These are phyloP conservation scores for Esteya vermicola DNA, from an alignment of 2,329 filamentous ascomycete genomes.

Conservation along the genomic window DNA sequence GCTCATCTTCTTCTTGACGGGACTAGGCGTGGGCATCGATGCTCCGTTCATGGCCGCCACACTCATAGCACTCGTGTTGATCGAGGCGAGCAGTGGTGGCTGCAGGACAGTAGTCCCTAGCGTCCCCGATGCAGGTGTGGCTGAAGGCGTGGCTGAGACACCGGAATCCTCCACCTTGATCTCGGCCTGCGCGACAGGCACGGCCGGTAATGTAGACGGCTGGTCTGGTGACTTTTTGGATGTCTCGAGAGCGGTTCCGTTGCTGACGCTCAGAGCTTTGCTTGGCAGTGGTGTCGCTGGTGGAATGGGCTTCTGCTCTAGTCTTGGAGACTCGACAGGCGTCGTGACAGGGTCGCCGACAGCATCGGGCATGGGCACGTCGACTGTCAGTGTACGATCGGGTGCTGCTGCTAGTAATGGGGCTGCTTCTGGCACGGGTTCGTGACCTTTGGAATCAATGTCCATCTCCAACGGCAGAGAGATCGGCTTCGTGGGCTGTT, in stretches of 20 bases:
- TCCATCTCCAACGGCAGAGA: not conserved
- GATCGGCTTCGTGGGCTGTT: too few relatives aligned
- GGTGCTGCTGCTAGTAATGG: not conserved
- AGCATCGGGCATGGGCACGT: slow-evolving; percentile 14
- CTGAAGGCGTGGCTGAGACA: slow-evolving; percentile 14
- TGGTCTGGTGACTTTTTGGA: too few relatives aligned
- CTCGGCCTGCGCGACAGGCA: not conserved
- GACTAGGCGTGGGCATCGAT: slow-evolving; percentile 33
- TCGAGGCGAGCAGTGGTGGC: slow-evolving; percentile 35
- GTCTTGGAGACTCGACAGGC: too few relatives aligned
- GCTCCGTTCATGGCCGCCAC: slow-evolving; percentile 27
- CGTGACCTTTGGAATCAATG: not conserved
- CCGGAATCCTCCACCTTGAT: too few relatives aligned
- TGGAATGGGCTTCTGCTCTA: not conserved
- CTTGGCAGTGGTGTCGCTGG: not conserved
- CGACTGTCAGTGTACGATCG: slow-evolving; percentile 2
- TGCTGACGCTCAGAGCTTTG: too few relatives aligned
- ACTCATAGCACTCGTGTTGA: slow-evolving; percentile 27
- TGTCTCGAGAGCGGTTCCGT: too few relatives aligned
- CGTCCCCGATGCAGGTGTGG: slow-evolving; percentile 31
- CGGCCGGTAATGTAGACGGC: too few relatives aligned
- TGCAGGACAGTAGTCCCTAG: slow-evolving; percentile 29
- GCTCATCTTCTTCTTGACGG: slow-evolving; percentile 53
- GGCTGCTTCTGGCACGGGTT: not conserved
- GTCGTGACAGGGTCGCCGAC: too few relatives aligned